phyloP scores from a whole-genome alignment of 345 rosid genomes.

The Rhodamnia argentea region DNA sequence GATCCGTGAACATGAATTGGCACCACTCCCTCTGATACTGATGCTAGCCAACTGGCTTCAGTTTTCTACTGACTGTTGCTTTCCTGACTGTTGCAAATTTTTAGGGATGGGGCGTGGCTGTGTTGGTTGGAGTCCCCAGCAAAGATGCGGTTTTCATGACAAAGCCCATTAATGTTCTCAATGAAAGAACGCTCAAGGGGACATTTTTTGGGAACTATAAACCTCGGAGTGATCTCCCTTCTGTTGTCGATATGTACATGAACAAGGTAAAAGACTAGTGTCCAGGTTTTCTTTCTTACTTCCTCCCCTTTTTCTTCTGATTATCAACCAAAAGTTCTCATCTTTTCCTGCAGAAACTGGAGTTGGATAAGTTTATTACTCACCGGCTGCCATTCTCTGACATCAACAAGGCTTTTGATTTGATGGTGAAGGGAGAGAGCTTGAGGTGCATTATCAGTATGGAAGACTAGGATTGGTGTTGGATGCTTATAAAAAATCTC shows the following conservation, averaged over 20 bases:
- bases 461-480: conserved; percentile 6
- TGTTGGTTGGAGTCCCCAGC: conserved; percentile 31
- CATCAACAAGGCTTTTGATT: conserved; percentile 39
- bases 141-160: conserved; percentile 33
- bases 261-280: conserved; percentile 14
- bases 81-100: not conserved
- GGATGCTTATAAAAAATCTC: not conserved
- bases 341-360: conserved; percentile 24
- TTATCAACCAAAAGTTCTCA: not conserved
- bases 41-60: not conserved
- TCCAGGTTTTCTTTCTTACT: not conserved
- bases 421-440: conserved; percentile 35
- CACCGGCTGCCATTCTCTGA: conserved; percentile 26
- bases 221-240: conserved; percentile 27
- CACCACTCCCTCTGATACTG: not conserved
- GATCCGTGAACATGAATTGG: not conserved
- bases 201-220: conserved; percentile 38
- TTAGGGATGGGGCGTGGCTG: conserved; percentile 44
- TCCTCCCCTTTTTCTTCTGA: not conserved
- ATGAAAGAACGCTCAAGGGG: conserved; percentile 32
- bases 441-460: conserved; percentile 38
- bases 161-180: conserved; percentile 22
- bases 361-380: conserved; percentile 40
- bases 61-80: not conserved
- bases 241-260: conserved; percentile 28